Base-by-base conservation (phyloP, 148 eudicot genomes). In the Cornus suecica region DNA sequence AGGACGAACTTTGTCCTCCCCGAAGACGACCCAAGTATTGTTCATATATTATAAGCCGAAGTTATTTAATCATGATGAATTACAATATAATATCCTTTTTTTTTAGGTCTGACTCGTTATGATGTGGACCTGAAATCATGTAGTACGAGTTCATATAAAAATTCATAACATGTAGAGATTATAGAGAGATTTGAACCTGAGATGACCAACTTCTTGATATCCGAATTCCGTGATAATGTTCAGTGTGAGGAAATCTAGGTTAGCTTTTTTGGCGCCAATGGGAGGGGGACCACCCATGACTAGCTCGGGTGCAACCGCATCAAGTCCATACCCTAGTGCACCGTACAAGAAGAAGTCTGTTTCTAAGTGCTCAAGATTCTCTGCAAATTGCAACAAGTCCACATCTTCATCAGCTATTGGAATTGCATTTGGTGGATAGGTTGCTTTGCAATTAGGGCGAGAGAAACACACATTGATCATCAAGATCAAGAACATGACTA, bases 211-310 rank as follows among this genome's bases (percentile, higher is more conserved):
- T 85, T 93, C 98, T 74, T 91, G 87, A 42, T 22, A 80, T 5
- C 70, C 98, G 68, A 93, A 91, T 64, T 93, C 91, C 14, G 29
- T 78, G 37, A 91, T 81, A n/a, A 91, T 86, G 51, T 56, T 31
- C 30, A 26, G 1, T 0, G 82, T 77, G 16, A 86, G 27, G 28
- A 61, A 20, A 70, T 87, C 92, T 34, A 93, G 94, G 70, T 90
- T 89, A 23, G 98, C 98, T 75, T 88, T 88, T 16, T 75, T 84
- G 30, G 71, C 94, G 1, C 94, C 97, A 13, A 89, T 84, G 0
- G 98, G 98, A 23, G 92, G 94, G 5, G 97, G 98, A 9, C 98
- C 98, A 0, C 94, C 92, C 62, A 9, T 71, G 24, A 78, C 78
- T 27, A 93, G 73, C n/a, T 80, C 29, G 0, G 98, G 98, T 6